Evolutionary conservation across 495 filamentous ascomycete genomes (phyloP), one percentile per base, ranked within the genome.

Genomic region (Astrocystis sublimbata): DNA sequence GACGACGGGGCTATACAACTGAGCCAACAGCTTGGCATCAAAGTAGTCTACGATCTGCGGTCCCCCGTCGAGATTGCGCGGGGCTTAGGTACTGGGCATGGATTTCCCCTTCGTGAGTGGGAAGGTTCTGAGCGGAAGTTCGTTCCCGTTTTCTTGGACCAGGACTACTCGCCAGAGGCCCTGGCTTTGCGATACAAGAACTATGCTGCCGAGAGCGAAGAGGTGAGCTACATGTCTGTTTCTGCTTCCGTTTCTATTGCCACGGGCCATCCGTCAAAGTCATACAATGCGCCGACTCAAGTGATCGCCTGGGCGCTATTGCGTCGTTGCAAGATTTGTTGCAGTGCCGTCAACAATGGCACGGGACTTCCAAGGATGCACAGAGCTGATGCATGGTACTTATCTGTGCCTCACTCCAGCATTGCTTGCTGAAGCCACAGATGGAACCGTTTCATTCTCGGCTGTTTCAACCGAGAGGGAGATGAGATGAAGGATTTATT

Each of bases 41-140:
- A 75, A 15, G 78, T 81, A 31, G 80, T 91, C 40, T 90, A 84
- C 63, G 88, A 92, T 70, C 75, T 92, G 7, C 85, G 90, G 36
- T 87, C 86, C 2, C 64, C 73, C 2, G 63, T 73, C 24, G 82
- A 88, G 63, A 74, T 82, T 21, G 73, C 81, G 58, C 70, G 68
- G 13, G 35, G 71, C 67, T 2, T 75, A 31, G 63, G 63, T 46
- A 21, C 68, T 38, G 62, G 66, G 49, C 52, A 66, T 66, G 40
- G 73, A 72, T 72, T 68, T 52, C 36, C 61, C 58, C 7, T 69
- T 23, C 65, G 64, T 28, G 78, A 81, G 47, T 81, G 77, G 80
- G 76, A 72, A 26, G 84, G 81, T 1, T 78, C 81, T 41, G 65
- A 77, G 19, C 78, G 80, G 26, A 68, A 84, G 30, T 87, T 81